Base-by-base conservation (phyloP, 1,284 basidiomycete genomes). In the Trichosporon sp. region DNA sequence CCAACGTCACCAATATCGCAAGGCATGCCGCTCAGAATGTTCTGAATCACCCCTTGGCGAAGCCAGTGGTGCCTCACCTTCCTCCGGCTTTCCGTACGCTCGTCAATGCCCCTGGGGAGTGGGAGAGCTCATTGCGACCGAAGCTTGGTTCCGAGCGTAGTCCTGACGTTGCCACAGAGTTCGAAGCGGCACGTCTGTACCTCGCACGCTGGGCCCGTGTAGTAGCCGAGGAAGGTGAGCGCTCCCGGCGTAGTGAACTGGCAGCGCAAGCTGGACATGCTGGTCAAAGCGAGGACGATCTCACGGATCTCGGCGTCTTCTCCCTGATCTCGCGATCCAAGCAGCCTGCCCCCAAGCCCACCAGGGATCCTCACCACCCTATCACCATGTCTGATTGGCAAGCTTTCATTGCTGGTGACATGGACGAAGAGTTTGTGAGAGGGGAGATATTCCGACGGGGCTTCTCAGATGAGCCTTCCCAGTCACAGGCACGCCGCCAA, bases 181-280 rank as follows among this genome's bases (percentile, higher is more conserved):
- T 95, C 76, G 96, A 99, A 78, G 90, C 90, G 63, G 95, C 96
- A 0, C 84, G 95, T 3, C 92, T 99, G 5, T 99, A 98, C 77
- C 85, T 99, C 8, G 96, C 96, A 1, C 86, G 92, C 31, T 99
- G 96, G 96, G 95, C 96, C 0, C 84, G 94, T 25, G 80, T 82
- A 56, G 95, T 99, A 0, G 95, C 94, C 1, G 94, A 96, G 79
- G 94, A 96, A 76, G 94, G 94, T 7, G 94, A 97, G 76, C 85
- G 90, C 11, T 87, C 92, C 8, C 84, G 93, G 33, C 82, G 87
- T 66, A 84, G 86, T 58, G 92, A 96, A 77, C 86, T 81, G 14
- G 78, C 76, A 1, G 62, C 70, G 2, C 71, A 71, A 25, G 78
- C 78, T 2, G 71, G 69, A 4, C 27, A 64, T 3, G 46, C 60